These are phyloP conservation scores for Solanum lignicaule DNA, from an alignment of 257 asterid genomes.

Conservation along the genomic window DNA sequence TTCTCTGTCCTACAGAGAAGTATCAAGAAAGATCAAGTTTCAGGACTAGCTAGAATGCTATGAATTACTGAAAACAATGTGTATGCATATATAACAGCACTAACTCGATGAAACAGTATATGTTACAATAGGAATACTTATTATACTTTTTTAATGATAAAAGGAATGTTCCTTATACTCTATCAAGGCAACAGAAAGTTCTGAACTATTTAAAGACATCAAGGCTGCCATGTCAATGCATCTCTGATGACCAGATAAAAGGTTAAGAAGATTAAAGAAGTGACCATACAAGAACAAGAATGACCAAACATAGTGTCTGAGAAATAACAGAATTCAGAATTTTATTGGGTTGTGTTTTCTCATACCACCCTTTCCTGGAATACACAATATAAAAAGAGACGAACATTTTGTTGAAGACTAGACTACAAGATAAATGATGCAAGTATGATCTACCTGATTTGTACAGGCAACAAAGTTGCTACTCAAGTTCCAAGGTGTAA, in stretches of 20 bases:
- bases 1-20: slow-evolving; percentile 59
- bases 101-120: neutral
- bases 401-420: neutral
- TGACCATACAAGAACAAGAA: neutral
- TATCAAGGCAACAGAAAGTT: neutral
- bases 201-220: neutral
- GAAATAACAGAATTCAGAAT: neutral
- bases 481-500: slow-evolving; percentile 98
- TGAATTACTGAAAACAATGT: neutral
- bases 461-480: slow-evolving; percentile 91
- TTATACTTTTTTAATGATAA: neutral
- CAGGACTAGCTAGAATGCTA: neutral
- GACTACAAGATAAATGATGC: neutral
- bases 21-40: neutral
- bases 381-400: neutral
- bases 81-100: neutral
- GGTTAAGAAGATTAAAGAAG: neutral
- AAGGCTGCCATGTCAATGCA: neutral
- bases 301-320: neutral
- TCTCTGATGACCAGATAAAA: neutral
- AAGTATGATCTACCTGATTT: slow-evolving; percentile 53
- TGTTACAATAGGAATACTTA: neutral
- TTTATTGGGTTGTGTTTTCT: neutral
- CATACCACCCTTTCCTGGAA: neutral
- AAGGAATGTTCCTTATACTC: neutral